Base-by-base conservation (phyloP, 2,329 filamentous ascomycete genomes). In the Chaetomiaceae sp. region DNA sequence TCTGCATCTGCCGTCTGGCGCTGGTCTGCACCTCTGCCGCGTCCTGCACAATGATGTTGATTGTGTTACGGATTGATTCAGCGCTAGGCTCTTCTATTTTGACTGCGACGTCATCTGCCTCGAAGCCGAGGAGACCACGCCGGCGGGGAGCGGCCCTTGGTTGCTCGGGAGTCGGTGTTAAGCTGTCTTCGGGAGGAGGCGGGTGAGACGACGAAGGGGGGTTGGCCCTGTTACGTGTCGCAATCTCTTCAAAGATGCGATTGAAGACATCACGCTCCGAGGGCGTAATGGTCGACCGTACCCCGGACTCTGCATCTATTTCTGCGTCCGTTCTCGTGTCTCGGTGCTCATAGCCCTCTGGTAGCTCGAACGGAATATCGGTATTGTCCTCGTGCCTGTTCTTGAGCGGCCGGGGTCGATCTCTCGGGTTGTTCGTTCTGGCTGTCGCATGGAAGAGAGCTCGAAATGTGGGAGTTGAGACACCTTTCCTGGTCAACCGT, bases 241-340 rank as follows among this genome's bases (percentile, higher is more conserved):
- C 76, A 40, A 85, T 84, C 48, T 82, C 74, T 47, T 75, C 72
- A 59, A 86, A 86, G 47, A 85, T 79, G 46, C 74, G 71, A 25
- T 77, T 73, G 54, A 80, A 80, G 8, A 72, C 64, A 7, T 68
- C 61, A 7, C 69, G 69, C 63, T 86, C 82, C 0, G 70, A 64
- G 0, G 76, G 76, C 0, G 82, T 86, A 44, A 85, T 81, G 5
- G 81, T 85, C 3, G 75, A 75, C 41, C 66, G 40, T 52, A 49
- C 33, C 29, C 49, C 58, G 9, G 46, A 25, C 11, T 61, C 61
- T 14, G 64, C 54, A 5, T 60, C 46, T 2, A 58, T 58, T 27
- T 62, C 65, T 40, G 57, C 53, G 27, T 59, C 40, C 53, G 38
- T 45, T 21, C 61, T 53, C 48, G 63, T 49, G 1, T 62, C 52